These are phyloP conservation scores for Blastocrithidia nonstop DNA, from an alignment of 208 protist species.

Conservation along the genomic window DNA sequence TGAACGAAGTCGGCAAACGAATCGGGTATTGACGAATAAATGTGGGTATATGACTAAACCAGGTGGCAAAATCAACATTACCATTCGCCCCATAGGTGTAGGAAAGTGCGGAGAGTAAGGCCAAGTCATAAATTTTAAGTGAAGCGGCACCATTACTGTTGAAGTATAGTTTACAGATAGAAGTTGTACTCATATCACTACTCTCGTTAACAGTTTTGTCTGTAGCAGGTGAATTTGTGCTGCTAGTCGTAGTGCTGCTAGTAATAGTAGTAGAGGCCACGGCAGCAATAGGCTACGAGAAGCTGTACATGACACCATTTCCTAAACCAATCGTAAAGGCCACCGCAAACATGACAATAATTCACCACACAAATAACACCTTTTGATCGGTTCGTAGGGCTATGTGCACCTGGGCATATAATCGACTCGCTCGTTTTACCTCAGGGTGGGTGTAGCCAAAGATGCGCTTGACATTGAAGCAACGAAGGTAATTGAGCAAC, in stretches of 20 bases:
- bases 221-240: background rate
- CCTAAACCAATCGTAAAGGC: constrained; percentile 56
- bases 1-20: constrained; percentile 33
- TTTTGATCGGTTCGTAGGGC: constrained; percentile 64
- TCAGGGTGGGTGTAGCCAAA: constrained; percentile 71
- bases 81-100: constrained; percentile 50
- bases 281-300: constrained; percentile 18
- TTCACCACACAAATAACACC: constrained; percentile 66
- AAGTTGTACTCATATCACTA: background rate
- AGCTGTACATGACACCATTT: constrained; percentile 43
- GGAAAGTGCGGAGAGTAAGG: constrained; percentile 49
- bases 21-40: constrained; percentile 41
- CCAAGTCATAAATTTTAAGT: constrained; percentile 43
- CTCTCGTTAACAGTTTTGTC: background rate
- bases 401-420: constrained; percentile 31
- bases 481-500: constrained; percentile 47
- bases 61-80: constrained; percentile 59
- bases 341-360: constrained; percentile 54
- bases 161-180: constrained; percentile 31
- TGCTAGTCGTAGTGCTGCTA: constrained; percentile 5
- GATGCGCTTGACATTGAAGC: constrained; percentile 42
- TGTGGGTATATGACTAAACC: constrained; percentile 43
- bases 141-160: constrained; percentile 33
- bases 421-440: constrained; percentile 32
- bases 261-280: constrained; percentile 5